Evolutionary conservation across 257 asterid genomes (phyloP).

Genomic region (Asclepias syriaca): DNA sequence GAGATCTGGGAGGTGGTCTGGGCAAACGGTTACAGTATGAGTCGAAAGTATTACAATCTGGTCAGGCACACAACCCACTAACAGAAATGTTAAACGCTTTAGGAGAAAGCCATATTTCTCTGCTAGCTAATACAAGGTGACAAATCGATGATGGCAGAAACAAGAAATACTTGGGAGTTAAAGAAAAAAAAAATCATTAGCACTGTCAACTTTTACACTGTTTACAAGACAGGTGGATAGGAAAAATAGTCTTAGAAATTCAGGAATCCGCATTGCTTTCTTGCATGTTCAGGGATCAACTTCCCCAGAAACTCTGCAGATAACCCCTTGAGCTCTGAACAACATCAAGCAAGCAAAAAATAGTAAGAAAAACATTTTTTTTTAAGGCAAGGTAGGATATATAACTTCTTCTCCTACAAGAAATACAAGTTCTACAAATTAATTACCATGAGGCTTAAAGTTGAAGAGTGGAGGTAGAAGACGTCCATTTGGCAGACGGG

Average conservation of each 20-base stretch:
- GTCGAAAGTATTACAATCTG: not conserved
- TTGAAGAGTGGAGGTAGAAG: constrained; percentile 71
- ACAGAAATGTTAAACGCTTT: not conserved
- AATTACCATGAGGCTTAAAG: constrained; percentile 67
- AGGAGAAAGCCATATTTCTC: too few relatives aligned
- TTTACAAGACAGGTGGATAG: not conserved
- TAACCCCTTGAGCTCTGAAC: constrained; percentile 58
- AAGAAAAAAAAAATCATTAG: not conserved
- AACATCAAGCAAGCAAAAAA: not conserved
- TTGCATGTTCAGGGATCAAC: constrained; percentile 73
- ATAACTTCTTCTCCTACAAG: not conserved
- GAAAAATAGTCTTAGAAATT: constrained; percentile 25
- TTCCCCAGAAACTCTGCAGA: constrained; percentile 50
- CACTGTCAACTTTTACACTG: not conserved
- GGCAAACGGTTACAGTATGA: not conserved
- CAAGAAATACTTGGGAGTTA: not conserved
- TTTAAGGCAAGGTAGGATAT: not conserved
- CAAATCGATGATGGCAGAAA: not conserved
- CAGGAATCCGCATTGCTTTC: constrained; percentile 67
- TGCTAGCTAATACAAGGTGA: constrained; percentile 2
- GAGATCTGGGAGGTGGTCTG: not conserved
- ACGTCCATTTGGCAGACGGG: constrained; percentile 69
- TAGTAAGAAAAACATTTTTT: not conserved
- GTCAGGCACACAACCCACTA: constrained; percentile 1
- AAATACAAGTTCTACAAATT: not conserved